Percentiles rank a stretch among this genome's conserved stretches.
Evolutionary conservation across 2,329 filamentous ascomycete species (phyloP).

Genomic region (Fusarium palustre): DNA sequence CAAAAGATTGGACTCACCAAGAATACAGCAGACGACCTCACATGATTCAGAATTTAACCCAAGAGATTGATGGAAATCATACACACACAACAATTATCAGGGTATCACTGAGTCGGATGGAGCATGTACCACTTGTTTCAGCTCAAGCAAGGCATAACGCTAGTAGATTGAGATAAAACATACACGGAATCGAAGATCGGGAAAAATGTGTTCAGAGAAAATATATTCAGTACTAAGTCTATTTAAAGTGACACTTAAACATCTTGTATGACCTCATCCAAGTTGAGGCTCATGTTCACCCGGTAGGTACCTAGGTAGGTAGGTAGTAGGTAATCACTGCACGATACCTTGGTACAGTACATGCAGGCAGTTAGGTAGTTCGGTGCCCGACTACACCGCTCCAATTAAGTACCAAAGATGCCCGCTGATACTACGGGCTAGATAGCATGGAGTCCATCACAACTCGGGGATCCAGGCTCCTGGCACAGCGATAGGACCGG

Average conservation of each 20-base stretch:
- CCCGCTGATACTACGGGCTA: no score
- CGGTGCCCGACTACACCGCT: conserved; percentile 18
- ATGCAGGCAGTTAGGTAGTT: background rate
- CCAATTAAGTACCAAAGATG: no score
- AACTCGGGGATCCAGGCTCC: background rate
- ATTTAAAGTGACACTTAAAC: conserved; percentile 7
- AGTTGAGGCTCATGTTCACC: conserved; percentile 19
- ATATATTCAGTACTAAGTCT: background rate
- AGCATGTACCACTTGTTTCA: conserved; percentile 18
- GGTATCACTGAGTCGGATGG: conserved; percentile 7
- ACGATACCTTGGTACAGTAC: background rate
- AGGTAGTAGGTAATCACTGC: no score
- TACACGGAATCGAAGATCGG: background rate
- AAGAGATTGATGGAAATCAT: background rate
- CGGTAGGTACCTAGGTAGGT: no score
- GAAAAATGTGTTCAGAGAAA: background rate
- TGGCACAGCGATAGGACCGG: background rate
- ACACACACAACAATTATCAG: background rate
- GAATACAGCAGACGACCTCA: background rate
- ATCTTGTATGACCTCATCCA: conserved; percentile 44
- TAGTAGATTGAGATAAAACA: conserved; percentile 3
- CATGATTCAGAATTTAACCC: no score
- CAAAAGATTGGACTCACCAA: background rate
- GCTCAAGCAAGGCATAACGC: conserved; percentile 3
- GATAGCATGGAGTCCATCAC: no score